Conservation (phyloP, 176 grass and related monocot genomes). For the Oryza meyeriana region DNA sequence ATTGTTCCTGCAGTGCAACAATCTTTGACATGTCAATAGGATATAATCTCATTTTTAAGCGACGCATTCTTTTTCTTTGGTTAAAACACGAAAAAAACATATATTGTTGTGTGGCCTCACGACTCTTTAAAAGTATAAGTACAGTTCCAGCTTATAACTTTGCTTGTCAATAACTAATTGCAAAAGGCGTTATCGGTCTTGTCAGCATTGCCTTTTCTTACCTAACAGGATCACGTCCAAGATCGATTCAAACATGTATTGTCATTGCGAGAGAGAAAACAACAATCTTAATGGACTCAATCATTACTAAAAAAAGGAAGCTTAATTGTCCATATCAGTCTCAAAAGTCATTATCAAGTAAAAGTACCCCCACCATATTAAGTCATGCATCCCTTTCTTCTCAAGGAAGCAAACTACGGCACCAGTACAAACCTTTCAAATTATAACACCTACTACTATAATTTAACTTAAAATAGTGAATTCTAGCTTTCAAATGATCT, state of each 20-base stretch:
- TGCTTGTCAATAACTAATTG: neutral
- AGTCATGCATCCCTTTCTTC: conserved; percentile 6
- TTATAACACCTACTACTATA: neutral
- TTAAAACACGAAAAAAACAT: neutral
- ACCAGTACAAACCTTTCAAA: neutral
- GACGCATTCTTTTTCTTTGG: neutral
- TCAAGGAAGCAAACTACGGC: neutral
- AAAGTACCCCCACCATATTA: conserved; percentile 7
- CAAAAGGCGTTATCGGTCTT: conserved; percentile 17
- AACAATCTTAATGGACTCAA: conserved; percentile 27
- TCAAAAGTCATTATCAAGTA: conserved; percentile 36
- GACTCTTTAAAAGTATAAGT: neutral
- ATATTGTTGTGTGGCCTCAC: neutral
- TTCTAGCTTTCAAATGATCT: neutral
- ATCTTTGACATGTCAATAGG: neutral
- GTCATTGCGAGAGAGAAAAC: conserved; percentile 20
- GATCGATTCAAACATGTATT: conserved; percentile 28
- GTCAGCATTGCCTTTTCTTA: conserved; percentile 31
- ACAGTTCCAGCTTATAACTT: conserved; percentile 3
- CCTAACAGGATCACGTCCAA: conserved; percentile 31
- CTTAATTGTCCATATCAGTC: conserved; percentile 34
- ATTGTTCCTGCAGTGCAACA: conserved; percentile 49
- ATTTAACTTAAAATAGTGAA: neutral
- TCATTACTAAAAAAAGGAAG: conserved; percentile 25
- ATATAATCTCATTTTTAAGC: neutral